Evolutionary conservation across 2,329 filamentous ascomycete species (phyloP), one percentile per base, ranked within the genome.

Genomic region (Diaporthe humulicola): DNA sequence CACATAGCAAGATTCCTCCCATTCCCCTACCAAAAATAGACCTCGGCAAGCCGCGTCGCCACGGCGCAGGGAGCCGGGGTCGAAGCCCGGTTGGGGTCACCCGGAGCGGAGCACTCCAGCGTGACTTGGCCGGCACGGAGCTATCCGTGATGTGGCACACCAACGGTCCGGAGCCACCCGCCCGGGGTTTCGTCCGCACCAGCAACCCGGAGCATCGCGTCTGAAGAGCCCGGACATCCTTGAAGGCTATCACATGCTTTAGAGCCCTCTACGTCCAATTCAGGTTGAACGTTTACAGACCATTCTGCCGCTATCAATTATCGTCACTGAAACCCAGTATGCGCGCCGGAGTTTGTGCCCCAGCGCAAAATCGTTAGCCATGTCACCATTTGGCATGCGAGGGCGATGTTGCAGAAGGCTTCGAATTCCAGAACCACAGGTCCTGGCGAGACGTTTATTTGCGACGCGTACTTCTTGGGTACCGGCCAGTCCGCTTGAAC

Each of bases 31-130:
- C 2, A 30, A 15, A 42, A 6, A 14, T 38, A 45, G 38, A 28
- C 58, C 36, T 61, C 14, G 15, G 58, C 19, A 42, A 28, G 38
- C 36, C 36, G 58, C 28, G 58, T 61, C 58, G 22, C 28, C 38
- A n/a, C 28, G 22, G 7, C 17, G 15, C 7, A 61, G 42, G 58
- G 56, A n/a, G 19, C 9, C 4, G 33, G 56, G 30, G 3, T 28
- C 36, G 7, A 42, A 17, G 58, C 58, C 15, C 25, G 38, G 36
- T 10, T 61, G 36, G 38, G 14, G 57, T 28, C 6, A 19, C 38
- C 42, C 25, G 58, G 58, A 28, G n/a, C 38, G 58, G 58, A 61
- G 58, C 58, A 61, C 58, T 61, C 58, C 58, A 45, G 36, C 57
- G 8, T 4, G 9, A 17, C 25, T 38, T 40, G 57, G 33, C 36